Base-by-base conservation (phyloP, 495 filamentous ascomycete genomes). In the Cladorrhinum samala region DNA sequence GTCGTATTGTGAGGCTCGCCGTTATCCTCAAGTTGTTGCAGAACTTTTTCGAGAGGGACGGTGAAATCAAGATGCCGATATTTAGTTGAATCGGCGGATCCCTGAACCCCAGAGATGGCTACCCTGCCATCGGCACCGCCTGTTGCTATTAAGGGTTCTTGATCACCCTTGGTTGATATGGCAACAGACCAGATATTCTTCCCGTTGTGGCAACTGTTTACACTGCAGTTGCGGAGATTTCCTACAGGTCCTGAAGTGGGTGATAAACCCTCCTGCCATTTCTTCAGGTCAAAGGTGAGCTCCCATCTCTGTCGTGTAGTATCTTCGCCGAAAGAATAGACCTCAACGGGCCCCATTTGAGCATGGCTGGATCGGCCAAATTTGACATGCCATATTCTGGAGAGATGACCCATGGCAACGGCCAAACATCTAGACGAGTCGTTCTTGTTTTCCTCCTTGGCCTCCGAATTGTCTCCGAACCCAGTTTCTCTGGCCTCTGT, bases 151-250 rank as follows among this genome's bases (percentile, higher is more conserved):
- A 80, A 46, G 2, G 65, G 50, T 9, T 51, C 64, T 6, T 66
- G 54, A 24, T 61, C 53, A 7, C 56, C 56, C 5, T 47, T 49
- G 13, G 30, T 56, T n/a, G 58, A 56, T 8, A 86, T 61, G 9
- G 80, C 82, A 21, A 81, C 68, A 1, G 89, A 84, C 90, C 91
- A 96, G n/a, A 96, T 83, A 61, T 96, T 88, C 66, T 96, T 97
- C 24, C 93, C 92, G 24, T 69, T 73, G 63, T 98, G 93, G 44
- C 77, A 81, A 16, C 73, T 68, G 36, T 77, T 76, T 11, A 77
- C 81, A 2, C 70, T 65, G 9, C 72, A 66, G 21, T 85, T 75
- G 7, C 51, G 69, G 27, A 93, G 68, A 2, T 69, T 64, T 17
- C 63, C 65, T 1, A 44, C 18, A n/a, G 21, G 51, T 33, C 21